These are phyloP conservation scores for Aspergillus sp. DNA, from an alignment of 2,329 filamentous ascomycete genomes.

Conservation along the genomic window DNA sequence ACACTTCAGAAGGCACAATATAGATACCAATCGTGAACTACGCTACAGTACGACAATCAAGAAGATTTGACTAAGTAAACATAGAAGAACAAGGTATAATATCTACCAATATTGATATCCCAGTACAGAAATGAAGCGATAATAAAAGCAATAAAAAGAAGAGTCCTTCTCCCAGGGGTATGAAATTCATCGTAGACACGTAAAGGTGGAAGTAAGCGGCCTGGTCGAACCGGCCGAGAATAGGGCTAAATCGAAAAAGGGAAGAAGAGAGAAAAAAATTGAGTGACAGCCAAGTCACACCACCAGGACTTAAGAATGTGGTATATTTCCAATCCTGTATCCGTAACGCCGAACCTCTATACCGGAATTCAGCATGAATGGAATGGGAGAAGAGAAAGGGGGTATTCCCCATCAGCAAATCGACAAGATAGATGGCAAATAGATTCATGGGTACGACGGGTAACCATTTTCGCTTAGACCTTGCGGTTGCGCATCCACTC, in stretches of 20 bases:
- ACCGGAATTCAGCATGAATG: not conserved
- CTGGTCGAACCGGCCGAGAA: slow-evolving; percentile 4
- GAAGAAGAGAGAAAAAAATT: slow-evolving; percentile 4
- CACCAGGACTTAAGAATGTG: not conserved
- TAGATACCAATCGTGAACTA: too few relatives aligned
- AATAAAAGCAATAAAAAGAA: not conserved
- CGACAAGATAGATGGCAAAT: slow-evolving; percentile 2
- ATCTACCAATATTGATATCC: not conserved
- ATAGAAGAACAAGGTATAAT: not conserved
- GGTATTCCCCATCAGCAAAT: not conserved
- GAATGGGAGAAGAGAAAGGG: not conserved
- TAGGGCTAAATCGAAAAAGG: slow-evolving; percentile 6
- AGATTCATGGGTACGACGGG: not conserved
- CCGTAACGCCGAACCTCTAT: slow-evolving; percentile 23
- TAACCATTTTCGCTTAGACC: slow-evolving; percentile 31
- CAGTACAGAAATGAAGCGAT: not conserved
- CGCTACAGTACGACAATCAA: not conserved
- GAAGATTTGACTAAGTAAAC: not conserved
- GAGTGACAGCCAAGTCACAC: slow-evolving; percentile 1
- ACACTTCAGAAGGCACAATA: too few relatives aligned
- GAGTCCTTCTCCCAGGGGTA: slow-evolving; percentile 19
- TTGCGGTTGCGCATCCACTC: slow-evolving; percentile 24
- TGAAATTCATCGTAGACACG: slow-evolving; percentile 24
- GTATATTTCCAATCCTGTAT: slow-evolving; percentile 18
- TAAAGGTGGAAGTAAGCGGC: slow-evolving; percentile 11